Percentiles rank a stretch among this genome's conserved stretches.
Evolutionary conservation across 352 stramenopile genomes (phyloP).

Genomic region (Phytophthora foliorum): DNA sequence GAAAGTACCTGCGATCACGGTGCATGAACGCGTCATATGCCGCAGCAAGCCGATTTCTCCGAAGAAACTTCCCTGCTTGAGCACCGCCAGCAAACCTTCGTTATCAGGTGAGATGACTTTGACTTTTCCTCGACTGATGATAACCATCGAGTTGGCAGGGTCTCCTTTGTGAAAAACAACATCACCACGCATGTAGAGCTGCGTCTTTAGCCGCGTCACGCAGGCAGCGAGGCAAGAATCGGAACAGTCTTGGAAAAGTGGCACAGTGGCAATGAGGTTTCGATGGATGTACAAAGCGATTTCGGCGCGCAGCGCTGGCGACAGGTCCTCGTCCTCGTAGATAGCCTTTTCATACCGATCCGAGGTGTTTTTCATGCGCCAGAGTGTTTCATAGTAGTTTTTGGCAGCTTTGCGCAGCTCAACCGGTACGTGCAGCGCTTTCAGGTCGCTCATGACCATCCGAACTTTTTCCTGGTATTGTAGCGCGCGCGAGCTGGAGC

Average conservation of each 20-base stretch:
- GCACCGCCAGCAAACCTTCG: constrained; percentile 55
- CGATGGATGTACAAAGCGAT: constrained; percentile 76
- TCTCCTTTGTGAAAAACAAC: constrained; percentile 74
- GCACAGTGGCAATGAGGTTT: constrained; percentile 58
- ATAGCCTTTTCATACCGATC: constrained; percentile 75
- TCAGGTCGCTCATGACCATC: constrained; percentile 73
- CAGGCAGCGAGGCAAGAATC: constrained; percentile 63
- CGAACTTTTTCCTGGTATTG: constrained; percentile 74
- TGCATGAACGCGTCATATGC: constrained; percentile 69
- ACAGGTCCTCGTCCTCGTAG: constrained; percentile 76
- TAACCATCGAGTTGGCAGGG: constrained; percentile 66
- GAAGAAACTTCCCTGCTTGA: constrained; percentile 75
- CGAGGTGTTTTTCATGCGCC: constrained; percentile 75
- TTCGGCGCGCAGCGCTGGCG: constrained; percentile 57
- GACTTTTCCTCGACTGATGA: constrained; percentile 72
- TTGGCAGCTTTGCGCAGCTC: constrained; percentile 65
- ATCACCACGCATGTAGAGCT: constrained; percentile 68
- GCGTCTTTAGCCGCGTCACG: constrained; percentile 66
- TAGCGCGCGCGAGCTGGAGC: constrained; percentile 54
- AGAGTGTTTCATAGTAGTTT: constrained; percentile 73
- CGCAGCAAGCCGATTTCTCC: constrained; percentile 66
- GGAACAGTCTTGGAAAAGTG: constrained; percentile 67
- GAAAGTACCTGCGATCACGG: constrained; percentile 64
- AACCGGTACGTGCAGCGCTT: constrained; percentile 60
- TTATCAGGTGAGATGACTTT: constrained; percentile 71